A percentile compares a stretch with the other conserved stretches of the same genome.
Conservation (phyloP, 176 grass and related monocot species). For the Chrysopogon serrulatus region DNA sequence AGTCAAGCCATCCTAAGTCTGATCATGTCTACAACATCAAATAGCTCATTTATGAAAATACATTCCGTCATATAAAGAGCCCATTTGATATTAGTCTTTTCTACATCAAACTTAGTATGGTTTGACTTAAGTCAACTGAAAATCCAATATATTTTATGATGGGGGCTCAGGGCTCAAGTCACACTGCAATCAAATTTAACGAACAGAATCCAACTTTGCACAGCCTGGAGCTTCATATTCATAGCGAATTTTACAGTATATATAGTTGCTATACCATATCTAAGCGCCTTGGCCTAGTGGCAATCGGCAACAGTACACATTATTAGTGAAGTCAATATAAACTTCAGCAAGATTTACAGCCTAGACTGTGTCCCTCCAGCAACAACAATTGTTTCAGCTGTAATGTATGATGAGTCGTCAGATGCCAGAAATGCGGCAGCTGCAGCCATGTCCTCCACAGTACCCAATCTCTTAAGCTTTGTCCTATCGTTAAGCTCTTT, state of each 20-base stretch:
- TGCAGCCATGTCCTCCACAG: constrained; percentile 81
- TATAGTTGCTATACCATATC: neutral
- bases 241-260: neutral
- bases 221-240: neutral
- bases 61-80: neutral
- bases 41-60: neutral
- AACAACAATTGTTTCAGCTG: constrained; percentile 87
- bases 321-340: neutral
- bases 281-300: neutral
- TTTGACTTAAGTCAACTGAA: neutral
- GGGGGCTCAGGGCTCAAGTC: neutral
- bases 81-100: neutral
- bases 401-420: constrained; percentile 80
- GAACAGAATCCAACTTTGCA: neutral
- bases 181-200: neutral
- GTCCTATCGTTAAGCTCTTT: constrained; percentile 54
- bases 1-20: neutral
- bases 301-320: neutral
- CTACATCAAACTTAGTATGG: neutral
- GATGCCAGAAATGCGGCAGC: constrained; percentile 74
- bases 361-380: constrained; percentile 78
- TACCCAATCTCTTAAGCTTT: constrained; percentile 71
- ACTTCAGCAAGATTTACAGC: neutral
- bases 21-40: neutral
- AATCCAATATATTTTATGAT: neutral